phyloP scores from a whole-genome alignment of 2,329 filamentous ascomycete species.

The Camptophora hylomeconis region DNA sequence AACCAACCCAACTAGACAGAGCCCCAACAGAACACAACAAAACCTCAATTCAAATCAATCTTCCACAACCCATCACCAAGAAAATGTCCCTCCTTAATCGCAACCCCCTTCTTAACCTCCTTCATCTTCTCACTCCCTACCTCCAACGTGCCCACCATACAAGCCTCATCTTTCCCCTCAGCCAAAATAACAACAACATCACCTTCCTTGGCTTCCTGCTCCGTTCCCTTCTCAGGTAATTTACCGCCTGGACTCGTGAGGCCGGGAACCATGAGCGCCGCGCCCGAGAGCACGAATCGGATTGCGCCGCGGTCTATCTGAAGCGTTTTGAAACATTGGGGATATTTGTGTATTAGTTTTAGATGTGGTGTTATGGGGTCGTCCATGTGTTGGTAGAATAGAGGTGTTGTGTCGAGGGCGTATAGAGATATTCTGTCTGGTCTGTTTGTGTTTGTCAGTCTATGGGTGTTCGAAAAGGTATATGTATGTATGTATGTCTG shows the following conservation, averaged over 20 bases:
- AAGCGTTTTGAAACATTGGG: slow-evolving; percentile 66
- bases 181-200: slow-evolving; percentile 79
- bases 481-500: slow-evolving; percentile 1
- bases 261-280: slow-evolving; percentile 91
- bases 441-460: slow-evolving; percentile 25
- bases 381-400: slow-evolving; percentile 83
- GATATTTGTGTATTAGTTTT: slow-evolving; percentile 78
- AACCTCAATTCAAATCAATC: slow-evolving; percentile 41
- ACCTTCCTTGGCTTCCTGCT: slow-evolving; percentile 62
- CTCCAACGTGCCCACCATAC: slow-evolving; percentile 72
- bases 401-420: slow-evolving; percentile 54
- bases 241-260: slow-evolving; percentile 72
- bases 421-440: slow-evolving; percentile 86
- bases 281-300: slow-evolving; percentile 85
- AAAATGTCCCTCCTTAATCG: slow-evolving; percentile 87
- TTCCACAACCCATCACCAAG: slow-evolving; percentile 90
- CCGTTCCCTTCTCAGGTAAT: slow-evolving; percentile 49
- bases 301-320: slow-evolving; percentile 93
- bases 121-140: slow-evolving; percentile 84
- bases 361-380: slow-evolving; percentile 77
- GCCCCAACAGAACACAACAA: no score
- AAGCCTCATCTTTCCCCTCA: slow-evolving; percentile 87
- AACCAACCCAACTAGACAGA: no score
- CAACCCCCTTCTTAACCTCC: slow-evolving; percentile 84
- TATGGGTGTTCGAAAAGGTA: background rate